phyloP scores from a whole-genome alignment of 129 eudicot species.

The Ambrosia trifida region DNA sequence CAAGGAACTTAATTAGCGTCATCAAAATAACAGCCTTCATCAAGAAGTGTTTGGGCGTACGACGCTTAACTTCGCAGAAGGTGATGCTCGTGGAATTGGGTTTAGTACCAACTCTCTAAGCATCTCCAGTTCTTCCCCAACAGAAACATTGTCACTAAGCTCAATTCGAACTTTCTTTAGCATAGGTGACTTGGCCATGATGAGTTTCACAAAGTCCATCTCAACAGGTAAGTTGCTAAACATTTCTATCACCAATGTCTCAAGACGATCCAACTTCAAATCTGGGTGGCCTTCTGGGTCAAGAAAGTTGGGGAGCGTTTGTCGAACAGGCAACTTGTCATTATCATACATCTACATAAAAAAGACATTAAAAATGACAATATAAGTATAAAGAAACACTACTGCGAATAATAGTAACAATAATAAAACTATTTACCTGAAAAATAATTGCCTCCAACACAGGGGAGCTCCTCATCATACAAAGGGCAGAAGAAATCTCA shows the following conservation, averaged over 20 bases:
- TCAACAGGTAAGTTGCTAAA: background rate
- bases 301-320: background rate
- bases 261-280: slow-evolving; percentile 14
- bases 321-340: background rate
- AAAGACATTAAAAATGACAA: background rate
- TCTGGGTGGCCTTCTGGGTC: slow-evolving; percentile 5
- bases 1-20: background rate
- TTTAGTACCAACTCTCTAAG: slow-evolving; percentile 1
- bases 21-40: background rate
- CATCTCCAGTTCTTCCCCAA: slow-evolving; percentile 13
- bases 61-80: slow-evolving; percentile 1
- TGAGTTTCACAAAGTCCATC: slow-evolving; percentile 15
- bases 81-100: slow-evolving; percentile 14
- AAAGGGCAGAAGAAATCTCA: background rate
- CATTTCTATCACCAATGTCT: background rate
- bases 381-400: background rate
- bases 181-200: slow-evolving; percentile 11
- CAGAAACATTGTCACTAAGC: background rate
- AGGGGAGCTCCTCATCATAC: slow-evolving; percentile 14
- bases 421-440: background rate
- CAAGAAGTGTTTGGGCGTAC: background rate
- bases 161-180: slow-evolving; percentile 9
- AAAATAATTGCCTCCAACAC: background rate
- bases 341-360: background rate
- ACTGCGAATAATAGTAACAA: background rate